phyloP scores from a whole-genome alignment of 345 rosid species.

The Brassica rapa region DNA sequence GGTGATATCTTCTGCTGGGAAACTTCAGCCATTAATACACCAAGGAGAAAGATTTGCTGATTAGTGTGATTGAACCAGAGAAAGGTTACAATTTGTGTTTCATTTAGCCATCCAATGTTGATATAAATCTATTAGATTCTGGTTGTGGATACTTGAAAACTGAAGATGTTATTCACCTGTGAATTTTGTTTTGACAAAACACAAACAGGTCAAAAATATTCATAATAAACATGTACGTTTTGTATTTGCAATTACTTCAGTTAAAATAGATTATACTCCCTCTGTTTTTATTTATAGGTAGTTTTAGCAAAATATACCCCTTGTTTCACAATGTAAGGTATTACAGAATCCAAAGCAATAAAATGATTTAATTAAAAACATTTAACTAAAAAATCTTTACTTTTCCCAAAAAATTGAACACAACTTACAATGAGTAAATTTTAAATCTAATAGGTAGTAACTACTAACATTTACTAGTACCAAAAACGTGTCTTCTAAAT shows the following conservation, averaged over 20 bases:
- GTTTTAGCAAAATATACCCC: not conserved
- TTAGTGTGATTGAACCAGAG: constrained; percentile 11
- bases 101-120: not conserved
- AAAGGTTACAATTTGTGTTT: constrained; percentile 11
- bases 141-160: constrained; percentile 5
- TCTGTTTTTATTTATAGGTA: not conserved
- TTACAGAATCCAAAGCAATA: not conserved
- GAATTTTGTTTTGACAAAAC: constrained; percentile 5
- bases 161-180: constrained; percentile 20
- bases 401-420: not conserved
- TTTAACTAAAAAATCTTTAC: no score
- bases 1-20: constrained; percentile 35
- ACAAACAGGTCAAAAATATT: no score
- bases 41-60: constrained; percentile 16
- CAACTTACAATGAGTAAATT: not conserved
- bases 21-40: constrained; percentile 30
- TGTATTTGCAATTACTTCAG: no score
- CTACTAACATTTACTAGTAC: not conserved
- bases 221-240: no score
- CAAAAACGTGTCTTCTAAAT: not conserved
- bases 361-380: not conserved
- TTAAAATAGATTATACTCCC: not conserved
- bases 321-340: not conserved
- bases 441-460: not conserved
- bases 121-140: constrained; percentile 16